These are phyloP conservation scores for Discostella pseudostelligera DNA, from an alignment of 108 stramenopile genomes.

Conservation along the genomic window DNA sequence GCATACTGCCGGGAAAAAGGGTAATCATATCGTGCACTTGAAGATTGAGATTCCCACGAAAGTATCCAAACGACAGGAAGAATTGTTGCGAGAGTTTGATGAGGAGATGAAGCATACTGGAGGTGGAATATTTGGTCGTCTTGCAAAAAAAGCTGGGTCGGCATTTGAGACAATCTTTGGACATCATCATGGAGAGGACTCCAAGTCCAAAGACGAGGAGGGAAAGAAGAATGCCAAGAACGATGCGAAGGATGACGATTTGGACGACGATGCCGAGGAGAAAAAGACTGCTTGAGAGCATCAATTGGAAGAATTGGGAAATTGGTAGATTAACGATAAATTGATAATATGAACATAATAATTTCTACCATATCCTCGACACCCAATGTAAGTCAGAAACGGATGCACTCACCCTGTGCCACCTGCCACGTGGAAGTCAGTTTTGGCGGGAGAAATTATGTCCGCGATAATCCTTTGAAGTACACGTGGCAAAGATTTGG, in stretches of 20 bases:
- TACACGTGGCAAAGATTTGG: too few relatives aligned
- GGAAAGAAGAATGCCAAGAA: conserved; percentile 15
- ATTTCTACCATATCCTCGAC: too few relatives aligned
- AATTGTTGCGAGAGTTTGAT: conserved; percentile 91
- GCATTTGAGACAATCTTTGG: conserved; percentile 76
- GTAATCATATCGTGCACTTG: conserved; percentile 94
- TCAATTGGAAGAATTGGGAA: neutral
- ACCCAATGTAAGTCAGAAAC: too few relatives aligned
- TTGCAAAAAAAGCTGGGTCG: conserved; percentile 71
- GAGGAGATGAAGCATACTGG: conserved; percentile 68
- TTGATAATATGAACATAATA: too few relatives aligned
- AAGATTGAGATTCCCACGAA: conserved; percentile 89
- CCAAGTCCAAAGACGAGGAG: conserved; percentile 30
- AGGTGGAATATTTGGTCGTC: conserved; percentile 60
- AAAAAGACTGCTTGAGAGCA: conserved; percentile 32
- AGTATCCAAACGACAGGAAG: conserved; percentile 87
- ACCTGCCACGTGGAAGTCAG: too few relatives aligned
- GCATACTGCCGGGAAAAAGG: conserved; percentile 59
- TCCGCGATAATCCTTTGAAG: too few relatives aligned
- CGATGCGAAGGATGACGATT: conserved; percentile 16
- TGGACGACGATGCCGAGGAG: conserved; percentile 35
- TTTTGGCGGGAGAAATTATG: too few relatives aligned
- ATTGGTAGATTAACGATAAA: too few relatives aligned
- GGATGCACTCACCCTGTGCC: too few relatives aligned
- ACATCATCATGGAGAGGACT: conserved; percentile 26